Evolutionary conservation across 2,329 filamentous ascomycete genomes (phyloP).

Genomic region (Penicillium thymicola): DNA sequence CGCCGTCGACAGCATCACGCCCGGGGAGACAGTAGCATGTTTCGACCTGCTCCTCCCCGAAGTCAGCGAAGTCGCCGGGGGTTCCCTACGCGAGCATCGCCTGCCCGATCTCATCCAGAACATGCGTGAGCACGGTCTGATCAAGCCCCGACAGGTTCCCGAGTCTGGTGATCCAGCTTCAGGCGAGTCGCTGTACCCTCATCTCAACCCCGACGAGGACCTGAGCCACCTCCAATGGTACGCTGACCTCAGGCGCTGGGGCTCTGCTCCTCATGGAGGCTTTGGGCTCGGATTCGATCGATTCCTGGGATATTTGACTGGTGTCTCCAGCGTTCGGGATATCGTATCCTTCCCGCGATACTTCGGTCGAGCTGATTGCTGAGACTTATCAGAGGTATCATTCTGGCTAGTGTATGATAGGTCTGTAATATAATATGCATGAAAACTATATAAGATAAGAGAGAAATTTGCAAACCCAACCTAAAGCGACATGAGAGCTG

Average conservation of each 20-base stretch:
- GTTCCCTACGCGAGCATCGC: conserved; percentile 83
- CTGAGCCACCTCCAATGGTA: conserved; percentile 73
- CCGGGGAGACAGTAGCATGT: conserved; percentile 68
- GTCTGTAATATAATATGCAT: conserved; percentile 19
- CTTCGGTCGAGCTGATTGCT: conserved; percentile 54
- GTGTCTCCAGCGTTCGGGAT: conserved; percentile 78
- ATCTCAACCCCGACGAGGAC: conserved; percentile 39
- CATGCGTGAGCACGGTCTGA: conserved; percentile 68
- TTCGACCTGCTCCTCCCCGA: conserved; percentile 88
- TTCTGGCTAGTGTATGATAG: conserved; percentile 16
- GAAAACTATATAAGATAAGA: not conserved
- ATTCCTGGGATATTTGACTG: conserved; percentile 76
- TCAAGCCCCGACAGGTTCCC: conserved; percentile 30
- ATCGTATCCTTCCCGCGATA: conserved; percentile 80
- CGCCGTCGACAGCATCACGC: conserved; percentile 5
- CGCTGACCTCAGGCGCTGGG: conserved; percentile 80
- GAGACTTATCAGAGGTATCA: conserved; percentile 3
- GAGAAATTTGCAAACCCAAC: not conserved
- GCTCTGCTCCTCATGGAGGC: conserved; percentile 86
- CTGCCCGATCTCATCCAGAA: conserved; percentile 63
- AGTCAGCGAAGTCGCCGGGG: conserved; percentile 81
- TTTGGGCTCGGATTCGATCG: conserved; percentile 90
- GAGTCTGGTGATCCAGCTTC: conserved; percentile 18
- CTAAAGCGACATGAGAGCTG: not conserved
- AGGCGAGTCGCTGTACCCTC: conserved; percentile 32